Conservation (phyloP, 106 monocot species). For the Phalaenopsis equestris region DNA sequence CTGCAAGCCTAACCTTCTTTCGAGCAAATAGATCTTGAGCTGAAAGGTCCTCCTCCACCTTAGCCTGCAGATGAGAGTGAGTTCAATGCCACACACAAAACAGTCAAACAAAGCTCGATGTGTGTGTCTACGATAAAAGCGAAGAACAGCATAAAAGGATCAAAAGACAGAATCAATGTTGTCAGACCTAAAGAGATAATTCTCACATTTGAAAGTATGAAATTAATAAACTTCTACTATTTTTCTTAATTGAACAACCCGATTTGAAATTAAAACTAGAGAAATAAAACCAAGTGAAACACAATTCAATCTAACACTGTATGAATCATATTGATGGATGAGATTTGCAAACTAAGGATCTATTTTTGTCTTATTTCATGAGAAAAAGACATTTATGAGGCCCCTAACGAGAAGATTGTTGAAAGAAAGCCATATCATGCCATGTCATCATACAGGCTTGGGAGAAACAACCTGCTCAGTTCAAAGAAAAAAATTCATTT, state of each 20-base stretch:
- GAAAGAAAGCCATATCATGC: not conserved
- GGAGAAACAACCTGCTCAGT: not conserved
- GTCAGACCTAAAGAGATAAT: not conserved
- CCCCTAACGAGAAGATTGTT: too few relatives aligned
- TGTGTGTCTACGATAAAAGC: too few relatives aligned
- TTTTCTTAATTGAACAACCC: not conserved
- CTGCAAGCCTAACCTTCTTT: slow-evolving; percentile 87
- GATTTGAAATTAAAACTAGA: not conserved
- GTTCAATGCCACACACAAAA: not conserved
- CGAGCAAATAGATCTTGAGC: slow-evolving; percentile 62
- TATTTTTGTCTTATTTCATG: not conserved
- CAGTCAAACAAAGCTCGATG: not conserved
- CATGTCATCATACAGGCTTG: not conserved
- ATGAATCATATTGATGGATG: not conserved
- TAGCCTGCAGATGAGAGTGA: slow-evolving; percentile 40
- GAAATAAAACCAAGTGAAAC: not conserved
- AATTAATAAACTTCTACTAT: not conserved
- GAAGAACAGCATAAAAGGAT: not conserved
- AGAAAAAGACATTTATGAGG: not conserved
- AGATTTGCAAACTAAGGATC: not conserved
- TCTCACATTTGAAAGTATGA: not conserved
- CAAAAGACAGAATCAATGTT: not conserved
- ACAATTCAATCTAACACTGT: not conserved
- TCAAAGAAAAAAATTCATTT: not conserved
- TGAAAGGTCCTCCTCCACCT: slow-evolving; percentile 75